Conservation (phyloP, 805 yeast genomes). For the Metschnikowia anglica region DNA sequence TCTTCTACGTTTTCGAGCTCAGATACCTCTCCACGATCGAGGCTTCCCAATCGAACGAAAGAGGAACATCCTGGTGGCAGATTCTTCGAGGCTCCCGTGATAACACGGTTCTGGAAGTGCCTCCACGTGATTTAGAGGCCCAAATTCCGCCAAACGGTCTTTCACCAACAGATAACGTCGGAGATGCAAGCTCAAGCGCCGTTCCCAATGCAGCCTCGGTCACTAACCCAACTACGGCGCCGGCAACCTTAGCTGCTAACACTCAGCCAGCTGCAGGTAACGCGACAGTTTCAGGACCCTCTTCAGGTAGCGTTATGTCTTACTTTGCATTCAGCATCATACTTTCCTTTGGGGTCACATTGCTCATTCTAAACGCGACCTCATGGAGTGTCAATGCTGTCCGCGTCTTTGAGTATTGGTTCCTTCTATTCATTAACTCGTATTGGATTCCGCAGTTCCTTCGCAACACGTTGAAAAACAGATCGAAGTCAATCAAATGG, state of each 20-base stretch:
- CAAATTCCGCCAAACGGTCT: slow-evolving; percentile 3
- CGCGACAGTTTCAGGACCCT: slow-evolving; percentile 24
- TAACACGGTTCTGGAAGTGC: background rate
- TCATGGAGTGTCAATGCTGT: slow-evolving; percentile 68
- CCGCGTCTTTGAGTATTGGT: slow-evolving; percentile 53
- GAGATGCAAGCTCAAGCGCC: background rate
- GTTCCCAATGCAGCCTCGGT: background rate
- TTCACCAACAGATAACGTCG: background rate
- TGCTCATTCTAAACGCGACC: slow-evolving; percentile 50
- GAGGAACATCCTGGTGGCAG: slow-evolving; percentile 63
- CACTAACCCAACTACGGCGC: background rate
- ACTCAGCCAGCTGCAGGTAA: slow-evolving; percentile 7
- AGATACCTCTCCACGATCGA: slow-evolving; percentile 68
- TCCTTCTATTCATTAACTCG: slow-evolving; percentile 56
- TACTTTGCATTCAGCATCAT: slow-evolving; percentile 29
- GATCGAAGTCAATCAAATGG: slow-evolving; percentile 65
- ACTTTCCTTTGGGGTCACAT: slow-evolving; percentile 38
- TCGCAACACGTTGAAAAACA: slow-evolving; percentile 70
- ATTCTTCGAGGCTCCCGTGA: slow-evolving; percentile 55
- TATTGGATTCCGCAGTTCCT: slow-evolving; percentile 89
- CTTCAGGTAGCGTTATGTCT: slow-evolving; percentile 18
- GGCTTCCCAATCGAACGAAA: slow-evolving; percentile 70
- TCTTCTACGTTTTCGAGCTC: slow-evolving; percentile 73
- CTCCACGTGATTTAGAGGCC: slow-evolving; percentile 16
- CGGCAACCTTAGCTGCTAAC: background rate